Evolutionary conservation across 768 basidiomycete genomes (phyloP), one percentile per base, ranked within the genome.

Genomic region (Pilatotrama ljubarskyi): DNA sequence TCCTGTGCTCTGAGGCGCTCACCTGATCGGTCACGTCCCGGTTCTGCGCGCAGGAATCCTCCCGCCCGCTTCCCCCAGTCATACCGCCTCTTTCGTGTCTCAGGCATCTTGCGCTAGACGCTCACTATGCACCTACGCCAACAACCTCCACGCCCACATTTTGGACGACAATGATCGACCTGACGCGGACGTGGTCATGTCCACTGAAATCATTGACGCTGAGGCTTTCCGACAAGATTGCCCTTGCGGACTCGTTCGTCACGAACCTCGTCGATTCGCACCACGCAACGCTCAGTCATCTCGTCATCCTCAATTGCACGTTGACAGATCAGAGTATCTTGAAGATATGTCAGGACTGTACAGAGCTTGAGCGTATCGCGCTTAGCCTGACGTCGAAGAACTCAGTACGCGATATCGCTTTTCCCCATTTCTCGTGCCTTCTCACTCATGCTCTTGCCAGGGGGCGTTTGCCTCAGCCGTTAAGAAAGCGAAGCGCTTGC

Each of bases 341-440:
- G 14, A 65, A 68, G 20, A 76, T 87, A 13, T 80, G 78, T 64
- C 68, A 71, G 18, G 56, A 65, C 18, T 85, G 84, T 65, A 58
- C 68, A 3, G 64, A 74, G 17, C 75, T 88, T 20, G 80, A 84
- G 66, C 72, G 79, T 51, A 69, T 88, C 5, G 79, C 79, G 40
- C 60, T 87, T 11, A 71, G 77, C 24, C 66, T 86, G n/a, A 82
- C 84, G 3, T 69, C 77, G 50, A 81, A 78, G 64, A 82, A 85
- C 4, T 63, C 82, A 26, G 64, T 68, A 50, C 14, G 62, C 55
- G 6, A n/a, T 5, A 14, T 15, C 46, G 29, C 40, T 40, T 44
- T 13, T 41, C 38, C 47, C 55, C 47, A 29, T 18, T 29, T 1
- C 37, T 22, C 26, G 46, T 77, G 75, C 36, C n/a, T 36, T 32